Percentiles rank a stretch among this genome's conserved stretches.
phyloP scores from a whole-genome alignment of 148 eudicot genomes.

The Camellia japonica region DNA sequence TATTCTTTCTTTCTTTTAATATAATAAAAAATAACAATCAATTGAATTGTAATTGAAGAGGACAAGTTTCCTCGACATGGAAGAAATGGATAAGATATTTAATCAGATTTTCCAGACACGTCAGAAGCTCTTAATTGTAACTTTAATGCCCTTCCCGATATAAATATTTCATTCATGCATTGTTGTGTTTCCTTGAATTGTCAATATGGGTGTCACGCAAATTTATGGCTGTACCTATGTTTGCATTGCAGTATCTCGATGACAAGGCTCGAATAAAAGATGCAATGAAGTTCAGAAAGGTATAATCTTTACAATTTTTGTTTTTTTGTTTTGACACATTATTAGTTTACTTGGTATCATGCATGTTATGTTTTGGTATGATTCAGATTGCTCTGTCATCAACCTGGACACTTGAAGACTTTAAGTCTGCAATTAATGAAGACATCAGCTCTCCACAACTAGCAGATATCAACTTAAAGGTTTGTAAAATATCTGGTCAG shows the following conservation, averaged over 20 bases:
- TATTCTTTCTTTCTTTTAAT: background rate
- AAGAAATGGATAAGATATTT: background rate
- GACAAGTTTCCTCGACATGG: background rate
- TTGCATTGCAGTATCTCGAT: conserved; percentile 65
- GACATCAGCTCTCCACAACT: conserved; percentile 45
- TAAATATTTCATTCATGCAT: background rate
- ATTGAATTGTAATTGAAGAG: conserved; percentile 3
- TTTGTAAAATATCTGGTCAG: background rate
- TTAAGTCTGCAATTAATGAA: conserved; percentile 64
- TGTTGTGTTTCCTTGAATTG: conserved; percentile 1
- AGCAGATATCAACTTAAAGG: conserved; percentile 79
- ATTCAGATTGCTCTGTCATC: conserved; percentile 64
- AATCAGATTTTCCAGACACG: background rate
- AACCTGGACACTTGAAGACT: conserved; percentile 78
- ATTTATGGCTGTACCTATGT: background rate
- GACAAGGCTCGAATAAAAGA: conserved; percentile 72
- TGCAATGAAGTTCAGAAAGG: conserved; percentile 74
- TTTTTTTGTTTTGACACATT: conserved; percentile 2
- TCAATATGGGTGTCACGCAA: background rate
- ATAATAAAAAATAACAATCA: background rate
- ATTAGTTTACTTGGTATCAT: background rate
- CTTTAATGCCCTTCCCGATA: background rate
- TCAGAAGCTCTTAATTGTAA: background rate
- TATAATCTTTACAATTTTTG: conserved; percentile 18
- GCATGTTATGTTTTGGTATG: conserved; percentile 10